Conservation (phyloP, 2,329 filamentous ascomycete species). For the Stemphylium vesicarium region DNA sequence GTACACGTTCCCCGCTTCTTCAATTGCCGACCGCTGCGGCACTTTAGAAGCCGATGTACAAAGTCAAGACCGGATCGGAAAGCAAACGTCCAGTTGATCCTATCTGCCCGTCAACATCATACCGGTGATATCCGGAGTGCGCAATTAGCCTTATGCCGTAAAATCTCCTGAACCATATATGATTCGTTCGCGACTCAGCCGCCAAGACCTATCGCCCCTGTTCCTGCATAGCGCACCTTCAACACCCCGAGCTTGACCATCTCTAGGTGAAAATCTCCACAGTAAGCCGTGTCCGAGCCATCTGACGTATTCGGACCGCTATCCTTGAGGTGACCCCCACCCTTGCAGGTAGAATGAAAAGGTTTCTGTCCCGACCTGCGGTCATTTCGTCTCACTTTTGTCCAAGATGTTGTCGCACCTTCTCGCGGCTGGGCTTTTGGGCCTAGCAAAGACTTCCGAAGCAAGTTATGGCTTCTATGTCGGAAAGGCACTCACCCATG, state of each 20-base stretch:
- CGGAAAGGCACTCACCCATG: conserved; percentile 53
- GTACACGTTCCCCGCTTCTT: neutral
- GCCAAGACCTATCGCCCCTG: conserved; percentile 3
- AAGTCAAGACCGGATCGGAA: neutral
- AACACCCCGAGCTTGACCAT: conserved; percentile 2
- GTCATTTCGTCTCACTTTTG: neutral
- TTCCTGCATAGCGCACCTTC: conserved; percentile 8
- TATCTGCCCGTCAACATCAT: neutral
- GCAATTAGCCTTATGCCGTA: neutral
- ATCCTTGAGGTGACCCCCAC: neutral
- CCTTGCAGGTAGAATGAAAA: conserved; percentile 4
- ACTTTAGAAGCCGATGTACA: neutral
- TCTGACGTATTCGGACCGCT: conserved; percentile 7
- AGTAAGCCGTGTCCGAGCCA: neutral
- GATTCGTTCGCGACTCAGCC: neutral
- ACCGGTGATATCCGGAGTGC: neutral
- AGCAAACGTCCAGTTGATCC: neutral
- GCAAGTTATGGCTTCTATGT: conserved; percentile 59
- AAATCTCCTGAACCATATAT: neutral
- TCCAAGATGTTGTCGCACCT: conserved; percentile 10
- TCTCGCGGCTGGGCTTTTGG: conserved; percentile 10
- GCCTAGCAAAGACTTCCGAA: conserved; percentile 15
- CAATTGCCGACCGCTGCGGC: neutral
- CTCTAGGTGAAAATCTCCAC: neutral
- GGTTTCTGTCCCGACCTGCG: neutral